Evolutionary conservation across 2,329 filamentous ascomycete species (phyloP), one percentile per base, ranked within the genome.

Genomic region (Fusarium citri): DNA sequence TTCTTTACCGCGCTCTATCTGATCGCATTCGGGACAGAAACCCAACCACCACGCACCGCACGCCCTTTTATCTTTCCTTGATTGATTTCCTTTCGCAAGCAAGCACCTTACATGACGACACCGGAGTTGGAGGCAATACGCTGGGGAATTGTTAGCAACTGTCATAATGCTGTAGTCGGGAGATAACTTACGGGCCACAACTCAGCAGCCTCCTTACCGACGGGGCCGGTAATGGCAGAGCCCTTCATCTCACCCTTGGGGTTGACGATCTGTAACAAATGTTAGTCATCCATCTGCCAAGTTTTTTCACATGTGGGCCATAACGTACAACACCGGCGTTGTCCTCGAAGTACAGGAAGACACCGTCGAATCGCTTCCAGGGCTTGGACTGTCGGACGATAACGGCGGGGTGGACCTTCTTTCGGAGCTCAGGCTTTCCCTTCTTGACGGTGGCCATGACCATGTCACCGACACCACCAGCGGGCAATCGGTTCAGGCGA

Each of bases 181-280:
- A 30, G 28, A 23, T 5, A 70, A 89, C 92, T 86, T 89, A 95
- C 93, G 83, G 96, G 96, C 96, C 96, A 99, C 80, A 99, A 90
- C 88, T 99, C 96, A 84, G 96, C 96, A 83, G 96, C 96, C 88
- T 99, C 96, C 92, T 99, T 99, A 85, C 95, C 96, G 82, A 99
- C 95, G 79, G 96, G 96, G 78, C 96, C 96, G 79, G 96, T 99
- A 84, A 99, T 99, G 84, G 96, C 96, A 75, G 94, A 98, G 83
- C 96, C 96, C 92, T 99, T 99, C 96, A 99, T 99, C 89, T 99
- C 96, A 87, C 96, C 96, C 93, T 99, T 99, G 86, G 95, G 94
- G 90, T 99, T 99, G 89, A 99, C 96, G 81, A 99, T 99, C 93
- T 96, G 41, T 45, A 46, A 43, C 3, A 11, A 8, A n/a, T 22